Conservation (phyloP, 2,329 filamentous ascomycete genomes). For the Coniochaeta ligniaria region DNA sequence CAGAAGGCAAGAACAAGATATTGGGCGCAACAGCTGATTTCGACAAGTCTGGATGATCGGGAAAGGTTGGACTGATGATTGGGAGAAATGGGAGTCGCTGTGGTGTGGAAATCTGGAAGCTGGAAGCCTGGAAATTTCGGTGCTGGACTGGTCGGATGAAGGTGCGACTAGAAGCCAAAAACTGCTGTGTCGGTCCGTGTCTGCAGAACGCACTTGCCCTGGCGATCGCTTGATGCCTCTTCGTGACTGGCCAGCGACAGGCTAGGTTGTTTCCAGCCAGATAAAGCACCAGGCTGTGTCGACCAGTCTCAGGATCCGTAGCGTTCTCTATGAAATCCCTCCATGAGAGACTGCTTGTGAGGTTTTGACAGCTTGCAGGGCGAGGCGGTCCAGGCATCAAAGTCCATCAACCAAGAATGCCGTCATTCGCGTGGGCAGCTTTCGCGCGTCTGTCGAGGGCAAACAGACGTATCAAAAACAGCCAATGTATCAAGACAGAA, state of each 20-base stretch:
- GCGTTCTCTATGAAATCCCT: background rate
- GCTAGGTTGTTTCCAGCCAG: background rate
- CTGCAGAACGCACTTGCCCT: background rate
- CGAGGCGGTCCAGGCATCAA: background rate
- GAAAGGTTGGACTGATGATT: background rate
- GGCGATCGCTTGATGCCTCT: slow-evolving; percentile 3
- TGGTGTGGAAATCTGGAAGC: background rate
- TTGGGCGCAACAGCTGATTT: background rate
- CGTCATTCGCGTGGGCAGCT: background rate
- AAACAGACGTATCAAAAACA: background rate
- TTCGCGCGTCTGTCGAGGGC: background rate
- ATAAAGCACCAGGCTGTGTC: background rate
- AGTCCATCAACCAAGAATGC: background rate
- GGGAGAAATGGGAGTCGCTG: background rate
- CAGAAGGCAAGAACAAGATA: background rate
- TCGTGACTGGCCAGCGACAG: background rate
- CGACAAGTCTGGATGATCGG: background rate
- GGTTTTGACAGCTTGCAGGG: background rate
- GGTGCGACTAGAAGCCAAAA: background rate
- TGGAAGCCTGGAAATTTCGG: background rate
- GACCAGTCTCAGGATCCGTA: background rate
- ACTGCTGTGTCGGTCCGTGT: background rate
- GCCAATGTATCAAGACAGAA: slow-evolving; percentile 5
- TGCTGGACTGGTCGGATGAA: background rate
- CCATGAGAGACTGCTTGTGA: background rate